These are phyloP conservation scores for Stachybotrys elegans DNA, from an alignment of 2,329 filamentous ascomycete species.

Conservation along the genomic window DNA sequence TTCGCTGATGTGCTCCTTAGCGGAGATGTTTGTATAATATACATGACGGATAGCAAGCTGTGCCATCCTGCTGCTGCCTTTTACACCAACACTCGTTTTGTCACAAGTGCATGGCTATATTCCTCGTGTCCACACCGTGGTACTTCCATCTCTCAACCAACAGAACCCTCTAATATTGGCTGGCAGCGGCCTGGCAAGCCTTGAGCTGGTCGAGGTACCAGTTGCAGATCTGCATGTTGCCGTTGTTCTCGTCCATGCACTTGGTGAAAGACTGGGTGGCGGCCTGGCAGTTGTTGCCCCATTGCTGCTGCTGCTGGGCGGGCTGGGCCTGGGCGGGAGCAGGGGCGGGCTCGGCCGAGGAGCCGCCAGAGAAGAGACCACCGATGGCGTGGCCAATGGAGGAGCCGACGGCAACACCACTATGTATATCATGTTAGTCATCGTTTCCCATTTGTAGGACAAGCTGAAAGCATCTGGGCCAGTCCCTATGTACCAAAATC, in stretches of 20 bases:
- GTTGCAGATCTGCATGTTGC: slow-evolving; percentile 91
- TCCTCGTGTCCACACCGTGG: no score
- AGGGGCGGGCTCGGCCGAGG: slow-evolving; percentile 43
- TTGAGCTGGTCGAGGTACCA: slow-evolving; percentile 99
- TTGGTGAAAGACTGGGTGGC: slow-evolving; percentile 84
- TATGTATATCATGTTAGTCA: slow-evolving; percentile 39
- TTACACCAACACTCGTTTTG: no score
- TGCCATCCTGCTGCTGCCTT: no score
- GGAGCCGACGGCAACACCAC: slow-evolving; percentile 93
- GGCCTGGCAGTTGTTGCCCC: slow-evolving; percentile 64
- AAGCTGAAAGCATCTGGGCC: no score
- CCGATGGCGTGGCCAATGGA: slow-evolving; percentile 93
- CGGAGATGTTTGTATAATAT: slow-evolving; percentile 9
- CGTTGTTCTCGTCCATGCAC: slow-evolving; percentile 94
- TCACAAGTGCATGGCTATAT: no score
- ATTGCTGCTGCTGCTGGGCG: slow-evolving; percentile 39
- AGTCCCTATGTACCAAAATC: no score
- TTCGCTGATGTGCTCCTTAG: background rate
- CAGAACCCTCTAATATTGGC: slow-evolving; percentile 44
- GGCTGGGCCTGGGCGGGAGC: slow-evolving; percentile 45
- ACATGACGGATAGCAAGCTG: no score
- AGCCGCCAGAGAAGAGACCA: slow-evolving; percentile 75
- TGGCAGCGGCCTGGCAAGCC: slow-evolving; percentile 75
- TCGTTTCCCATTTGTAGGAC: no score
- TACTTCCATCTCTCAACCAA: no score